Percentiles rank a stretch among this genome's conserved stretches.
Evolutionary conservation across 768 basidiomycete species (phyloP).

Genomic region (Leucosporidium yakuticum): DNA sequence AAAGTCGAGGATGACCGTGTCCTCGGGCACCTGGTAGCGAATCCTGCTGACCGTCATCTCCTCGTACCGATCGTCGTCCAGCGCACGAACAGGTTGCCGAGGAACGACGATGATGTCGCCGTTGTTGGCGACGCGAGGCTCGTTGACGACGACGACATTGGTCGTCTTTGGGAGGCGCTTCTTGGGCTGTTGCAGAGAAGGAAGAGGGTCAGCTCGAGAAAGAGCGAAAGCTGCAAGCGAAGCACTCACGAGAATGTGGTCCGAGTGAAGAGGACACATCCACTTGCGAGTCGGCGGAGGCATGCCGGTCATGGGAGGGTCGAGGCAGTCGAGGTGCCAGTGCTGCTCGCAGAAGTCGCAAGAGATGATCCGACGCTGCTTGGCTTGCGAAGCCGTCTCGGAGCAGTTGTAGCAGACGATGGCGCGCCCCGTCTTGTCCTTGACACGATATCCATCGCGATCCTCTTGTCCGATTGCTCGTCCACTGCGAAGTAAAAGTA

Average conservation of each 20-base stretch:
- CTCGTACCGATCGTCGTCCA: slow-evolving; percentile 51
- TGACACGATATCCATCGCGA: slow-evolving; percentile 77
- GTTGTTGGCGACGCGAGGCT: slow-evolving; percentile 71
- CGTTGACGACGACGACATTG: slow-evolving; percentile 65
- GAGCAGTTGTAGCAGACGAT: slow-evolving; percentile 90
- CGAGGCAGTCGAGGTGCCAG: slow-evolving; percentile 95
- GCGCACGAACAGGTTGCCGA: slow-evolving; percentile 44
- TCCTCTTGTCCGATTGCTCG: slow-evolving; percentile 69
- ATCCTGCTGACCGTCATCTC: slow-evolving; percentile 72
- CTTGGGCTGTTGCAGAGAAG: slow-evolving; percentile 13
- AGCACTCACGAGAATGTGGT: slow-evolving; percentile 19
- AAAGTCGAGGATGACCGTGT: slow-evolving; percentile 85
- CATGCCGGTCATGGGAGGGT: slow-evolving; percentile 79
- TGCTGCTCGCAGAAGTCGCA: slow-evolving; percentile 92
- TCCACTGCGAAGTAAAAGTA: slow-evolving; percentile 5
- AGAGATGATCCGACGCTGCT: slow-evolving; percentile 58
- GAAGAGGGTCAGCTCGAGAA: neutral
- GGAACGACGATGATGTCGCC: slow-evolving; percentile 85
- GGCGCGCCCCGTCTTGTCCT: slow-evolving; percentile 72
- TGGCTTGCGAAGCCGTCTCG: slow-evolving; percentile 61
- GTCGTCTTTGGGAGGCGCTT: slow-evolving; percentile 34
- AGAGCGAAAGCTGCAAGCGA: neutral
- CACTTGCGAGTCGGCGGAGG: slow-evolving; percentile 85
- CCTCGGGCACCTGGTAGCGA: slow-evolving; percentile 87
- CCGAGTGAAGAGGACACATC: slow-evolving; percentile 99